Base-by-base conservation (phyloP, 2,329 filamentous ascomycete species). In the Calcarisporium arbuscula region DNA sequence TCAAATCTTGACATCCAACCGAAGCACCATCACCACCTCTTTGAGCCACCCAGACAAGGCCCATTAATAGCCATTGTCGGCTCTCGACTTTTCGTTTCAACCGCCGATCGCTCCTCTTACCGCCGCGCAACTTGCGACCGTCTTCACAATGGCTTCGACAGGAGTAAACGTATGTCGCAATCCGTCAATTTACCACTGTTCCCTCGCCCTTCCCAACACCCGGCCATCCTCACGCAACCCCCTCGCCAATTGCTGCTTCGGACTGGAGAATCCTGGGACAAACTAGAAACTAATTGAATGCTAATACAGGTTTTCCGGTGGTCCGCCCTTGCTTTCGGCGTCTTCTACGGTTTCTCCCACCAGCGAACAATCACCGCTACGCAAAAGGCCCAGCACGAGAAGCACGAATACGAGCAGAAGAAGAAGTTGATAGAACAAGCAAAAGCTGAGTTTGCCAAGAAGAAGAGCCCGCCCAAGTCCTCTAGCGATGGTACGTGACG, bases 321-420 rank as follows among this genome's bases (percentile, higher is more conserved):
- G 77, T 90, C 88, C 58, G 89, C 89, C 60, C 85, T 98, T 50
- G 85, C 81, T 57, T 73, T 87, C 56, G 92, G 92, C 61, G 70
- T 96, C 60, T 82, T 95, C 69, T 98, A 98, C 72, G 92, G 92
- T 63, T 80, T 95, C 72, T 85, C 82, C 66, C 90, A 95, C 72
- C 92, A 98, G 72, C 74, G 82, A 57, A 76, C 78, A 44, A 82
- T 98, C 64, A 81, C 69, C 50, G 65, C 84, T 38, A 65, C 75
- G 54, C 79, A 88, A 57, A 84, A 80, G 67, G 66, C 74, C 43
- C 72, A 80, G 49, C 77, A 81, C 52, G 74, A 77, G 53, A 70
- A 94, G 65, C 78, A 79, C 58, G 86, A 95, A 62, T 96, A 90
- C 62, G 74, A 89, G 59, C 83, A 86, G 68, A 94, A 96, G 76